Conservation (phyloP, 352 stramenopile species). For the Globisporangium solare region DNA sequence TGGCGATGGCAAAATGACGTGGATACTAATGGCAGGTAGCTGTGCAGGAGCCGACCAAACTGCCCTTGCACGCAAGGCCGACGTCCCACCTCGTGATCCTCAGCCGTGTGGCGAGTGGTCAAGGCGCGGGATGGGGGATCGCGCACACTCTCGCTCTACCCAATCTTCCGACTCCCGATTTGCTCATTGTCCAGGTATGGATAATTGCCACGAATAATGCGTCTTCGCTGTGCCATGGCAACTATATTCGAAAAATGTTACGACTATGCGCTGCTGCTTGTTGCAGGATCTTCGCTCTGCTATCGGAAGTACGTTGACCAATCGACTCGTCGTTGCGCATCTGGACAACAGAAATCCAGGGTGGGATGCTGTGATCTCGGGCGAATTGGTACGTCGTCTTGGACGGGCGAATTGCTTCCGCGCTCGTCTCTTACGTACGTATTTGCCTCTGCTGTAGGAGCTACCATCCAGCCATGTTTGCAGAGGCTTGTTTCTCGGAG, state of each 20-base stretch:
- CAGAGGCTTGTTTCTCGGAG: constrained; percentile 34
- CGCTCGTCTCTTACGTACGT: neutral
- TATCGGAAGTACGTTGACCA: constrained; percentile 38
- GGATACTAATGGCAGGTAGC: no score
- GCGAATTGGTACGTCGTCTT: constrained; percentile 36
- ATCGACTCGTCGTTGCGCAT: constrained; percentile 30
- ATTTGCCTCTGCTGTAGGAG: constrained; percentile 19
- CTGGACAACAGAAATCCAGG: constrained; percentile 20
- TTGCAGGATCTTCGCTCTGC: constrained; percentile 30
- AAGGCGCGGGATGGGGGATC: constrained; percentile 19
- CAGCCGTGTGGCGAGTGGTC: constrained; percentile 6
- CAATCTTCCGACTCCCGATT: constrained; percentile 27
- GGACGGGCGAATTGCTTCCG: neutral
- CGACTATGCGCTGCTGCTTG: neutral
- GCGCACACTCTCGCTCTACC: constrained; percentile 19
- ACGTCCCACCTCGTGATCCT: constrained; percentile 25
- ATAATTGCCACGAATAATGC: neutral
- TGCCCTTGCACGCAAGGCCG: constrained; percentile 9
- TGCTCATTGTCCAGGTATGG: constrained; percentile 48
- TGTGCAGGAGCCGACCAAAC: neutral
- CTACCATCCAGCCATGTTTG: constrained; percentile 38
- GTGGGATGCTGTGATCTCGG: constrained; percentile 31
- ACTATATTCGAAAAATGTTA: neutral
- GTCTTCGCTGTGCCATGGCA: no score
- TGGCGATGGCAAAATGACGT: no score